Conservation (phyloP, 1,284 basidiomycete genomes). For the Anthracocystis panici-leucophaei region DNA sequence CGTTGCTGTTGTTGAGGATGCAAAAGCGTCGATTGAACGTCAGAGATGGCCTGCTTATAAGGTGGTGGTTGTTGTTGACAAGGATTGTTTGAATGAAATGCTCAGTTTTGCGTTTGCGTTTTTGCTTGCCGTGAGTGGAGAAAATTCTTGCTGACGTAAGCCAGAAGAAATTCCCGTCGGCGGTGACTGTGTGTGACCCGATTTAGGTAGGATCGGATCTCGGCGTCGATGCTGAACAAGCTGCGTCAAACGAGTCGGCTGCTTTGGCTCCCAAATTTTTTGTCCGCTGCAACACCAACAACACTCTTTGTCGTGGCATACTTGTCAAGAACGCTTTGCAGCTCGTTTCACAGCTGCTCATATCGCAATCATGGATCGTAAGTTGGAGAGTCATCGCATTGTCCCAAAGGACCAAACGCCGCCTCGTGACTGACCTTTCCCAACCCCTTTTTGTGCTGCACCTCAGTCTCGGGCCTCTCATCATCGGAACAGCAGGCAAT, state of each 20-base stretch:
- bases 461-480: constrained; percentile 63
- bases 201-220: constrained; percentile 10
- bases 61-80: constrained; percentile 5
- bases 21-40: not conserved
- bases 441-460: not conserved
- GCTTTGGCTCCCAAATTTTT: not conserved
- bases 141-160: constrained; percentile 51
- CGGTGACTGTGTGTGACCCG: constrained; percentile 1
- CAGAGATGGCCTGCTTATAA: constrained; percentile 11
- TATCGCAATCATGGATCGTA: constrained; percentile 51
- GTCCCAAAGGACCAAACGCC: not conserved
- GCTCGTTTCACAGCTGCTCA: not conserved
- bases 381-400: constrained; percentile 3
- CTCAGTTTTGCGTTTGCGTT: constrained; percentile 5
- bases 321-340: not conserved
- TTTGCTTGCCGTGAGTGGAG: constrained; percentile 14
- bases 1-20: not conserved
- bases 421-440: not conserved
- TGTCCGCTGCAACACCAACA: not conserved
- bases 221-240: constrained; percentile 1
- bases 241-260: not conserved
- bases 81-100: constrained; percentile 1
- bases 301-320: not conserved
- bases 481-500: constrained; percentile 66
- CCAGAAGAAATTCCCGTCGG: constrained; percentile 10